Evolutionary conservation across 805 yeast genomes (phyloP).

Genomic region (Cyberlindnera petersonii): DNA sequence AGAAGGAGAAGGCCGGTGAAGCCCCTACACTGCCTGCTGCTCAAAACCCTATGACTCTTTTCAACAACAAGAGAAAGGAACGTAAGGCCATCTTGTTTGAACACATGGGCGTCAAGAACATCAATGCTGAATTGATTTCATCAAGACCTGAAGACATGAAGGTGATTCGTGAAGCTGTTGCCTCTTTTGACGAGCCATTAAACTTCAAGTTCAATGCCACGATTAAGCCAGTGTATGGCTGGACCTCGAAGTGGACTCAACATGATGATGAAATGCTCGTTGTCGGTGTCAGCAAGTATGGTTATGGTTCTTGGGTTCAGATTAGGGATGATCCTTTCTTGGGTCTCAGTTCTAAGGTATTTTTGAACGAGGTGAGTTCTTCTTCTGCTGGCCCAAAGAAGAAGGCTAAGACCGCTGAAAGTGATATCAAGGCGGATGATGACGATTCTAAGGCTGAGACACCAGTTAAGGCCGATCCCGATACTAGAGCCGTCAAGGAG

Average conservation of each 20-base stretch:
- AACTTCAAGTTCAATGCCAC: slow-evolving; percentile 54
- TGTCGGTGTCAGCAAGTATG: slow-evolving; percentile 86
- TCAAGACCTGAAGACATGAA: slow-evolving; percentile 84
- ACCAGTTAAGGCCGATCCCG: slow-evolving; percentile 2
- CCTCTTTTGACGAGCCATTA: slow-evolving; percentile 55
- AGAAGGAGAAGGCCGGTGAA: slow-evolving; percentile 36
- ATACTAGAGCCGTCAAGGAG: not conserved
- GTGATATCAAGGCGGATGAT: slow-evolving; percentile 15
- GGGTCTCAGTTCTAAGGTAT: slow-evolving; percentile 80
- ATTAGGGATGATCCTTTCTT: slow-evolving; percentile 94
- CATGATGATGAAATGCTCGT: slow-evolving; percentile 83
- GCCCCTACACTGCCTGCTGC: slow-evolving; percentile 24
- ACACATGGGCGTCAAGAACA: slow-evolving; percentile 77
- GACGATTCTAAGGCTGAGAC: slow-evolving; percentile 2
- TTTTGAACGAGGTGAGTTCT: slow-evolving; percentile 46
- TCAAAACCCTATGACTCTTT: slow-evolving; percentile 46
- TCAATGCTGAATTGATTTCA: slow-evolving; percentile 85
- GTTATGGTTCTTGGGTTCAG: slow-evolving; percentile 93
- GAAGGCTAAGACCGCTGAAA: slow-evolving; percentile 31
- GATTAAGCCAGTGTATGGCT: slow-evolving; percentile 81
- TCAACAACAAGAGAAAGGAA: slow-evolving; percentile 70
- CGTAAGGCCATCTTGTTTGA: slow-evolving; percentile 88
- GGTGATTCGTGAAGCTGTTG: slow-evolving; percentile 50
- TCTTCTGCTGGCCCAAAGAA: slow-evolving; percentile 33
- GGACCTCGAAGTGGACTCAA: slow-evolving; percentile 85